phyloP scores from a whole-genome alignment of 192 early-diverging fungal species.

The Obelidium mucronatum region DNA sequence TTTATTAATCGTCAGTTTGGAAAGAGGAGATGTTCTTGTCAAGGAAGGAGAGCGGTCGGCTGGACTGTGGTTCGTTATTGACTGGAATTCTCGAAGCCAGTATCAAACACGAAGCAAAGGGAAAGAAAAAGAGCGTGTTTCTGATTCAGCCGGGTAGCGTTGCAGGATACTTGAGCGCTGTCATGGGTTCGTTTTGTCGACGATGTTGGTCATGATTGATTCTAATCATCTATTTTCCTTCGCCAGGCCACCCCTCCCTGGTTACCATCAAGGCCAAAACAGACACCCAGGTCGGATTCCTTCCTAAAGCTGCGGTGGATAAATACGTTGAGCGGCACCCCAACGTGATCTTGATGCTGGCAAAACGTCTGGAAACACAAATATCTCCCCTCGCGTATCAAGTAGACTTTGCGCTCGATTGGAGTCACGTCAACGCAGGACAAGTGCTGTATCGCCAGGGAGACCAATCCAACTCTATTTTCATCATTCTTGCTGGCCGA shows the following conservation, averaged over 20 bases:
- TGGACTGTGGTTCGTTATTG: constrained; percentile 93
- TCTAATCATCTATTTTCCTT: no score
- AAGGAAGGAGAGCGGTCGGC: constrained; percentile 83
- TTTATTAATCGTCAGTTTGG: constrained; percentile 61
- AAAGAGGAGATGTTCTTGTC: constrained; percentile 75
- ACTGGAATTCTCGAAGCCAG: constrained; percentile 84
- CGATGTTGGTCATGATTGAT: constrained; percentile 83
- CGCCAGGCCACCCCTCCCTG: constrained; percentile 82
- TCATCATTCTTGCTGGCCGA: constrained; percentile 93
- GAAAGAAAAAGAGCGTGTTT: constrained; percentile 63
- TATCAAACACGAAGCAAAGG: constrained; percentile 51
- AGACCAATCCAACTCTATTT: constrained; percentile 86
- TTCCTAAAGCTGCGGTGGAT: constrained; percentile 84
- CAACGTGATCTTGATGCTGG: constrained; percentile 81
- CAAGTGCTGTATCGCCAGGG: constrained; percentile 92
- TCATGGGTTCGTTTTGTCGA: constrained; percentile 83
- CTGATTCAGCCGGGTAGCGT: constrained; percentile 84
- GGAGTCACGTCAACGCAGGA: constrained; percentile 93
- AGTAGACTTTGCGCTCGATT: constrained; percentile 76
- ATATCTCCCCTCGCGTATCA: constrained; percentile 81
- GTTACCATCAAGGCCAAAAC: constrained; percentile 84
- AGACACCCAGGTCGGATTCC: constrained; percentile 83
- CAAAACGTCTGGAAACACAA: constrained; percentile 82
- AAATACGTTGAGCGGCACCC: constrained; percentile 88
- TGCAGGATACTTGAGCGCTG: constrained; percentile 90